Evolutionary conservation across 495 filamentous ascomycete species (phyloP).

Genomic region (Opeltia flavorubescens): DNA sequence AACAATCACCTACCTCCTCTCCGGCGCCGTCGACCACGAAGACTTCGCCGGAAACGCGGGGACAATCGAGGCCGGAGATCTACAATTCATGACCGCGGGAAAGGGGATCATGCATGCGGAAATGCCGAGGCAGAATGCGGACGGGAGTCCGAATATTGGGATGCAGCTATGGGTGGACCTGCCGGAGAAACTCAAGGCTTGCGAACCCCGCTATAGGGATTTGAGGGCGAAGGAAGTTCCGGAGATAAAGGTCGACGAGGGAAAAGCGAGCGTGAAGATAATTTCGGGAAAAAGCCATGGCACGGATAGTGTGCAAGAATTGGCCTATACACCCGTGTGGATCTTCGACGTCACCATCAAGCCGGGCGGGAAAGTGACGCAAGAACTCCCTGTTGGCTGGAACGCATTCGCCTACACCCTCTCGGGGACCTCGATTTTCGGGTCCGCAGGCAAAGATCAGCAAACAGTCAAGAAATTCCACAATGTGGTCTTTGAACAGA

Average conservation of each 20-base stretch:
- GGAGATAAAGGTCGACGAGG: conserved; percentile 47
- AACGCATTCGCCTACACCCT: conserved; percentile 84
- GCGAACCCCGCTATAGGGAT: conserved; percentile 88
- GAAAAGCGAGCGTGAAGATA: conserved; percentile 68
- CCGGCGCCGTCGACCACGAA: conserved; percentile 82
- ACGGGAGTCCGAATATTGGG: conserved; percentile 69
- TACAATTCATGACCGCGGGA: conserved; percentile 97
- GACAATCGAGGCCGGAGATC: conserved; percentile 69
- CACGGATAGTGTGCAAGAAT: conserved; percentile 69
- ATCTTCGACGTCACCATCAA: conserved; percentile 71
- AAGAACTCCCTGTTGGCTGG: conserved; percentile 68
- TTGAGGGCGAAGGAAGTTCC: conserved; percentile 67
- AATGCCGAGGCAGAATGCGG: conserved; percentile 72
- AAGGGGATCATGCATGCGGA: conserved; percentile 90
- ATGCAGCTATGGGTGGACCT: conserved; percentile 94
- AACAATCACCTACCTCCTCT: conserved; percentile 82
- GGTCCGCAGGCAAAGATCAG: conserved; percentile 34
- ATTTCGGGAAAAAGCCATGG: conserved; percentile 76
- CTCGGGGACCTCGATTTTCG: conserved; percentile 54
- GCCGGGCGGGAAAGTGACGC: conserved; percentile 61
- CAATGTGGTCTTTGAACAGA: conserved; percentile 78
- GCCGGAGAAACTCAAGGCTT: conserved; percentile 63
- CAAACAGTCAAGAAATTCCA: conserved; percentile 49
- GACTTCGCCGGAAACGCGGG: conserved; percentile 86
- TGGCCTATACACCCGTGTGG: conserved; percentile 95